Percentiles rank a stretch among this genome's conserved stretches.
Evolutionary conservation across 2,329 filamentous ascomycete species (phyloP).

Genomic region (Hymenoscyphus fructigenus): DNA sequence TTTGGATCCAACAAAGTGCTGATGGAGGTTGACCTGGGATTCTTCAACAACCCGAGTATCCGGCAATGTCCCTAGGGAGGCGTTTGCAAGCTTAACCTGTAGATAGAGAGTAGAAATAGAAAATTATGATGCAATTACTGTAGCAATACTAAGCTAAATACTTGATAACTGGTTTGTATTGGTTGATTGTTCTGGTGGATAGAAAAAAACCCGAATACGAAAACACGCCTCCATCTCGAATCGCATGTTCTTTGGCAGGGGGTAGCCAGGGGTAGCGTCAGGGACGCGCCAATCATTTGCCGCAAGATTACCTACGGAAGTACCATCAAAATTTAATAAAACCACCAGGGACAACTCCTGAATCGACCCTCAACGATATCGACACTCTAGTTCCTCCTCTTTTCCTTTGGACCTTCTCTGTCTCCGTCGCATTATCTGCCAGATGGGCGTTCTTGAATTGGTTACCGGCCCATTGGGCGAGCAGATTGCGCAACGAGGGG

Average conservation of each 20-base stretch:
- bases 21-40: background rate
- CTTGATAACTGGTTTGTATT: background rate
- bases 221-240: background rate
- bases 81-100: too few relatives aligned
- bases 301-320: background rate
- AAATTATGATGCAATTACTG: too few relatives aligned
- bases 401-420: background rate
- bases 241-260: background rate
- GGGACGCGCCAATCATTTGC: conserved; percentile 21
- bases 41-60: background rate
- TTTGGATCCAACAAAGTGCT: background rate
- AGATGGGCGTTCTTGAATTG: conserved; percentile 35
- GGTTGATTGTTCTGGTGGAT: background rate
- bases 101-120: too few relatives aligned
- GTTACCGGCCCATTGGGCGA: conserved; percentile 30
- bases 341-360: conserved; percentile 3
- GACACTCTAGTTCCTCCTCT: background rate
- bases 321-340: background rate
- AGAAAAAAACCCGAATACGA: conserved; percentile 11
- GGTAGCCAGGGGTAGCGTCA: background rate
- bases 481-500: conserved; percentile 33
- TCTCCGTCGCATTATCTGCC: conserved; percentile 9
- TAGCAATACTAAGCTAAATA: background rate
- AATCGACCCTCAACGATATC: background rate
- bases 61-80: too few relatives aligned